Evolutionary conservation across 768 basidiomycete species (phyloP).

Genomic region (Xerocomellus amylosporus): DNA sequence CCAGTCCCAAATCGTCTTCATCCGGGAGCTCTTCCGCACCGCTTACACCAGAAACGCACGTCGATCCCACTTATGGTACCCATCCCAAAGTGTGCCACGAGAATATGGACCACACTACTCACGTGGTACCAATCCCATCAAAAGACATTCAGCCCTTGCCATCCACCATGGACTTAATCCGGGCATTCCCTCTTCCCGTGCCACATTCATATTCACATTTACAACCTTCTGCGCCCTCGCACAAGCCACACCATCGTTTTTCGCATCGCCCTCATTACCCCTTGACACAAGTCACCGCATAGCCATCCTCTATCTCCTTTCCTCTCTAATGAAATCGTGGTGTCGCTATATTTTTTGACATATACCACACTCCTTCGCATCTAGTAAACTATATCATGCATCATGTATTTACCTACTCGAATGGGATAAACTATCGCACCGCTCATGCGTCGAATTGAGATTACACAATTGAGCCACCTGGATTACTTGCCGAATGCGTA

Average conservation of each 20-base stretch:
- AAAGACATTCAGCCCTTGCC: constrained; percentile 25
- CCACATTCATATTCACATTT: constrained; percentile 27
- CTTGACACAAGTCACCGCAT: constrained; percentile 26
- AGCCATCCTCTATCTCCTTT: background rate
- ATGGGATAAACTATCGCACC: background rate
- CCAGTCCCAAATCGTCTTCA: constrained; percentile 39
- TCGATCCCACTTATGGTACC: constrained; percentile 19
- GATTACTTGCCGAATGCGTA: background rate
- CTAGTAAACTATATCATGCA: background rate
- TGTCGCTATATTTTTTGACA: constrained; percentile 36
- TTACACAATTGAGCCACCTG: no score
- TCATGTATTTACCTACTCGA: background rate
- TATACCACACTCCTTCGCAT: constrained; percentile 25
- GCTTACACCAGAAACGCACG: constrained; percentile 28
- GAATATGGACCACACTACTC: constrained; percentile 26
- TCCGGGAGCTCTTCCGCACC: constrained; percentile 36
- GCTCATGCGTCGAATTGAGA: background rate
- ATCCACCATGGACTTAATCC: constrained; percentile 44
- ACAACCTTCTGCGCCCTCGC: constrained; percentile 19
- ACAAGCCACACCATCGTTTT: constrained; percentile 27
- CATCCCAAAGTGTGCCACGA: constrained; percentile 29
- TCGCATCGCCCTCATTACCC: constrained; percentile 22
- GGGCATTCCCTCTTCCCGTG: constrained; percentile 48
- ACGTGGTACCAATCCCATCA: constrained; percentile 20
- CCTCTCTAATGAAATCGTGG: constrained; percentile 18